These are phyloP conservation scores for Podospora appendiculata DNA, from an alignment of 495 filamentous ascomycete species.

Conservation along the genomic window DNA sequence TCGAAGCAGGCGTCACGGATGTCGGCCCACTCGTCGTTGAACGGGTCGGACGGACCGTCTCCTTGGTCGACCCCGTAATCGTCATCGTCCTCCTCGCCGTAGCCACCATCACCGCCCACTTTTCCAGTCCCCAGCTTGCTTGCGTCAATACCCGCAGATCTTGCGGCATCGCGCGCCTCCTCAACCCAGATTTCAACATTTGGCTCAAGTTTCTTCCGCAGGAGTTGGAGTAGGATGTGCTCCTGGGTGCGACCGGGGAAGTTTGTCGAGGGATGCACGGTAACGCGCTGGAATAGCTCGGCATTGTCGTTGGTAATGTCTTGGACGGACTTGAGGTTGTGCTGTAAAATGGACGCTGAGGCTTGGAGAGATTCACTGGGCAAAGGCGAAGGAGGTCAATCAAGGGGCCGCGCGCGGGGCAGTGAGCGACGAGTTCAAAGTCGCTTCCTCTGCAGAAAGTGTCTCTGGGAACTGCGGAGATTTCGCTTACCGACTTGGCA, in stretches of 20 bases:
- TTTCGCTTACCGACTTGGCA: constrained; percentile 27
- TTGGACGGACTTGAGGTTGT: constrained; percentile 52
- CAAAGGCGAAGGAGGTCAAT: background rate
- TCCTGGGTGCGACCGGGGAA: constrained; percentile 68
- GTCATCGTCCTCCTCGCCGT: constrained; percentile 22
- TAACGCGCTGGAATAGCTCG: constrained; percentile 52
- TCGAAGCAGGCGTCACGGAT: constrained; percentile 27
- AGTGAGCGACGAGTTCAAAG: background rate
- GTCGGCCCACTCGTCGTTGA: constrained; percentile 35
- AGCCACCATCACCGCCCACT: background rate
- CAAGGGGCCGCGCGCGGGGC: background rate
- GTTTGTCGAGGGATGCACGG: constrained; percentile 66
- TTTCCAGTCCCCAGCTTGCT: constrained; percentile 10
- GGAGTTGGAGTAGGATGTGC: constrained; percentile 50
- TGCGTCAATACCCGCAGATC: constrained; percentile 9
- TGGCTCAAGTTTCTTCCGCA: constrained; percentile 77
- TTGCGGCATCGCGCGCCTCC: constrained; percentile 41
- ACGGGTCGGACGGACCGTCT: constrained; percentile 24
- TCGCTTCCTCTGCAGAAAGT: background rate
- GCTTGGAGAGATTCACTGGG: constrained; percentile 61
- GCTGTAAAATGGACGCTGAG: constrained; percentile 56
- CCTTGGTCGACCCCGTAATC: constrained; percentile 18
- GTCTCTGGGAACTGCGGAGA: no score
- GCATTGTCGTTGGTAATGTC: constrained; percentile 49
- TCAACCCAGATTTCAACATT: constrained; percentile 65